Base-by-base conservation (phyloP, 1,284 basidiomycete genomes). In the Ganoderma leucocontextum region DNA sequence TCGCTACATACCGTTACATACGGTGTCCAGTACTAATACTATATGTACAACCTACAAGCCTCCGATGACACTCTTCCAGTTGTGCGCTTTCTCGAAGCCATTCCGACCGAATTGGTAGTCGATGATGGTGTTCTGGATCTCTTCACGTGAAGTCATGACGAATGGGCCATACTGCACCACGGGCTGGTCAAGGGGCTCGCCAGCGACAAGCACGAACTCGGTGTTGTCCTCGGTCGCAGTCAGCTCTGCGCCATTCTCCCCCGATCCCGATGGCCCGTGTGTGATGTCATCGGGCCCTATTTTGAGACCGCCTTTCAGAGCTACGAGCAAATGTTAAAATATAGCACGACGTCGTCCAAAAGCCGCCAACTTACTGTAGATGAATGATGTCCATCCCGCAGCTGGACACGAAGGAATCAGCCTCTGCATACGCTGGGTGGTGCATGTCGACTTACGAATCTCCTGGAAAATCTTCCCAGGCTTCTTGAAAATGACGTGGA, bases 81-180 rank as follows among this genome's bases (percentile, higher is more conserved):
- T 89, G 66, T 91, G 90, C 0, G 95, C 95, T 62, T 91, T 91
- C 81, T 99, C 97, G 78, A 98, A 98, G 0, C 97, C 97, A 77
- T 98, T 98, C 70, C 77, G 81, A 22, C 89, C 91, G 57, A 82
- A 80, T 81, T 91, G 92, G 78, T 94, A 98, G 78, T 98, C 97
- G 55, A 89, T 76, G 67, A 98, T 80, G 0, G 96, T 95, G 77
- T 94, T 84, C 76, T 92, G 88, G 41, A 97, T 95, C 74, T 96
- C 96, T 70, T 92, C 87, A 17, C 84, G 83, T 3, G 85, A 89
- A 9, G 92, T 95, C 88, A 96, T 92, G 13, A 97, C 96, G 77
- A 94, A 94, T 12, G 94, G 94, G 8, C 95, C 95, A 74, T 96
- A 91, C 78, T 97, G 96, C 65, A 95, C 86, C 4, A 98, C 94